Evolutionary conservation across 805 yeast genomes (phyloP).

Genomic region (Candida hungchunana): DNA sequence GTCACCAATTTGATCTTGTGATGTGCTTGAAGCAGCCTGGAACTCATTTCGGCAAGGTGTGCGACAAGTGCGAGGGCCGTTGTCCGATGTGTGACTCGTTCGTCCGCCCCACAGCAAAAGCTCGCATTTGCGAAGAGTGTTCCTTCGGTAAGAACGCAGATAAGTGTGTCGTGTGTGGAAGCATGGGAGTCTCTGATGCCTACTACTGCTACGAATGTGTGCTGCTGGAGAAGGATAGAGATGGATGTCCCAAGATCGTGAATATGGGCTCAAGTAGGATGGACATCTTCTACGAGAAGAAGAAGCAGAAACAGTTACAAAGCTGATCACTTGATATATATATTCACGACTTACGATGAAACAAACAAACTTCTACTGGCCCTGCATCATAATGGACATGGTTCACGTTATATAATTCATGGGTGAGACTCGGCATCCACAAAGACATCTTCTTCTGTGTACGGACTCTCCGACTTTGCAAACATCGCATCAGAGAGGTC

Average conservation of each 20-base stretch:
- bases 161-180: constrained; percentile 78
- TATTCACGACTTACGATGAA: too few species aligned
- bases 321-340: constrained; percentile 3
- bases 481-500: neutral
- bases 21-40: constrained; percentile 89
- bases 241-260: constrained; percentile 85
- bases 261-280: constrained; percentile 76
- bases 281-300: constrained; percentile 60
- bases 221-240: constrained; percentile 69
- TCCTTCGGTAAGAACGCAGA: constrained; percentile 62
- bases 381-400: too few species aligned
- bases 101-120: constrained; percentile 66
- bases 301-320: constrained; percentile 30
- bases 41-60: constrained; percentile 59
- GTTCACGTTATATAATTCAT: constrained; percentile 2
- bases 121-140: constrained; percentile 80
- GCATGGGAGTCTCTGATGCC: constrained; percentile 62
- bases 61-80: constrained; percentile 84
- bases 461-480: too few species aligned
- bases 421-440: constrained; percentile 8
- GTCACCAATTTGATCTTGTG: constrained; percentile 82
- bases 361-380: too few species aligned
- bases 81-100: constrained; percentile 89
- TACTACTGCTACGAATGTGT: constrained; percentile 87
- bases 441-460: constrained; percentile 8